Evolutionary conservation across 768 basidiomycete species (phyloP).

Genomic region (Mycena capillaripes): DNA sequence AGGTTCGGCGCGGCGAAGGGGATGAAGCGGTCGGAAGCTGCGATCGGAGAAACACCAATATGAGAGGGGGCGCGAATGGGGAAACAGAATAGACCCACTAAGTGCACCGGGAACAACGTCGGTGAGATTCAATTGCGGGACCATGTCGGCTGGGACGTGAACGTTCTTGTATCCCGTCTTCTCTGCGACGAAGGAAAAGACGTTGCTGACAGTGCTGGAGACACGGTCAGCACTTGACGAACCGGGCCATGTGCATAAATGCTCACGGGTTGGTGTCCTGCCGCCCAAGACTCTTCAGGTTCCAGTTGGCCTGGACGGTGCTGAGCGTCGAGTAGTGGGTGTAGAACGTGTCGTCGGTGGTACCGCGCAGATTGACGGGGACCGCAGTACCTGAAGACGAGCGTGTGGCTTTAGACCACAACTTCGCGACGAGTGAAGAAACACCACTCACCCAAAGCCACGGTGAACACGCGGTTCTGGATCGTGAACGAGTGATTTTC

Average conservation of each 20-base stretch:
- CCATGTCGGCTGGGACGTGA: neutral
- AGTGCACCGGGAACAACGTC: conserved; percentile 37
- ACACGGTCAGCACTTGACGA: neutral
- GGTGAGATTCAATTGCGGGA: conserved; percentile 57
- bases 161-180: conserved; percentile 58
- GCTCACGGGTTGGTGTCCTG: conserved; percentile 64
- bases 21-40: neutral
- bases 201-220: conserved; percentile 38
- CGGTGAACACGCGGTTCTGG: conserved; percentile 62
- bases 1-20: neutral
- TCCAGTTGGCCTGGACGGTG: too few relatives aligned
- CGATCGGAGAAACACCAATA: neutral
- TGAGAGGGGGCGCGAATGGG: neutral
- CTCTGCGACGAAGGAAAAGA: conserved; percentile 65
- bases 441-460: conserved; percentile 51
- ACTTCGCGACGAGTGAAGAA: too few relatives aligned
- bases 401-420: neutral
- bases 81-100: neutral
- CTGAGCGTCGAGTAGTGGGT: conserved; percentile 72
- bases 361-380: conserved; percentile 56
- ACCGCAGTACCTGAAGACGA: conserved; percentile 50
- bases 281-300: conserved; percentile 70
- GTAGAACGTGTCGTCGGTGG: conserved; percentile 67
- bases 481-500: conserved; percentile 59
- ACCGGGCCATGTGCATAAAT: too few relatives aligned